phyloP scores from a whole-genome alignment of 2,329 filamentous ascomycete genomes.

The Colletotrichum costaricense region DNA sequence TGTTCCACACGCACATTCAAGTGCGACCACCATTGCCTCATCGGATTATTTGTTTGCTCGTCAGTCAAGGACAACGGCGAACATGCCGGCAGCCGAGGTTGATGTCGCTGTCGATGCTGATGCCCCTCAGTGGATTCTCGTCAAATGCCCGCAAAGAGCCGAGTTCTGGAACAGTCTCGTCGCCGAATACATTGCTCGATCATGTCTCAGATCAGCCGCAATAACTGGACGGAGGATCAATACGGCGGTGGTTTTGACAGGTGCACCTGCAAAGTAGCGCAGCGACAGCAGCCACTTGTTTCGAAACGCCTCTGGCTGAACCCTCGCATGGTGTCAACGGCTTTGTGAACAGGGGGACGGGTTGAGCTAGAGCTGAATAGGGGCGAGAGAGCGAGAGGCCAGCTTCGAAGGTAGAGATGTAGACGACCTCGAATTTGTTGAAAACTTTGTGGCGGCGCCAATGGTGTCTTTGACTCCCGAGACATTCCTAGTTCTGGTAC shows the following conservation, averaged over 20 bases:
- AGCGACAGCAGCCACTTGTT: background rate
- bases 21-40: slow-evolving; percentile 4
- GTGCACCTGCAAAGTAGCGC: background rate
- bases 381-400: slow-evolving; percentile 6
- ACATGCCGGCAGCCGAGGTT: slow-evolving; percentile 2
- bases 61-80: background rate
- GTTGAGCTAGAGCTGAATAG: slow-evolving; percentile 24
- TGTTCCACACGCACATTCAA: slow-evolving; percentile 9
- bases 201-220: slow-evolving; percentile 19
- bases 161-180: background rate
- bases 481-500: slow-evolving; percentile 11
- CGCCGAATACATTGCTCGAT: slow-evolving; percentile 1
- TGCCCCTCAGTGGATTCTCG: background rate
- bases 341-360: background rate
- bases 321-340: slow-evolving; percentile 14
- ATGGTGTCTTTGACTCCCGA: slow-evolving; percentile 15
- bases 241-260: slow-evolving; percentile 3
- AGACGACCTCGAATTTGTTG: background rate
- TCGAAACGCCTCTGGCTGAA: background rate
- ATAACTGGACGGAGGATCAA: background rate
- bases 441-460: slow-evolving; percentile 10
- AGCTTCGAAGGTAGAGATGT: background rate
- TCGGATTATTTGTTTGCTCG: slow-evolving; percentile 16
- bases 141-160: background rate
- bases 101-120: background rate